phyloP scores from a whole-genome alignment of 1,284 basidiomycete genomes.

The Ustilago trichophora region DNA sequence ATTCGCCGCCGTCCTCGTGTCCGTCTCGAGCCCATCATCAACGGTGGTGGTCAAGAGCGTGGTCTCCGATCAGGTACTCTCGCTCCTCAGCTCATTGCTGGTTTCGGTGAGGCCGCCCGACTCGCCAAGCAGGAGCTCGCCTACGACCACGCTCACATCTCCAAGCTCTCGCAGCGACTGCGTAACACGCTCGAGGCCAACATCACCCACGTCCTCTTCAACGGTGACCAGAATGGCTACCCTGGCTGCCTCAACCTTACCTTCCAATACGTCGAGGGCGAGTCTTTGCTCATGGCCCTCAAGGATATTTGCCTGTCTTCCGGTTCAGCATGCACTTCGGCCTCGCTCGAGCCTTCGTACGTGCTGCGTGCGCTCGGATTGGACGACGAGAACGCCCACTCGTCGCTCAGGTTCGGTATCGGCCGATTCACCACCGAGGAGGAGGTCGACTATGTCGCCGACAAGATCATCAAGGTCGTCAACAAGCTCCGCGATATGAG shows the following conservation, averaged over 20 bases:
- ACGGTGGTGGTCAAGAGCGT: slow-evolving; percentile 96
- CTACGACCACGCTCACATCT: slow-evolving; percentile 83
- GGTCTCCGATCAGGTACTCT: slow-evolving; percentile 93
- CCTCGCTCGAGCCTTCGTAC: slow-evolving; percentile 97
- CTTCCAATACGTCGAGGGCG: slow-evolving; percentile 96
- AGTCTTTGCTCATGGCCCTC: slow-evolving; percentile 95
- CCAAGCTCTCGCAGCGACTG: slow-evolving; percentile 81
- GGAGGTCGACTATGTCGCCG: slow-evolving; percentile 92
- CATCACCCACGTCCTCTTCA: slow-evolving; percentile 90
- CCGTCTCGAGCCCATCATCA: slow-evolving; percentile 91
- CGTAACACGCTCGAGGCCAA: slow-evolving; percentile 81
- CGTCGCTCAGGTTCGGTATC: slow-evolving; percentile 95
- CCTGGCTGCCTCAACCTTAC: slow-evolving; percentile 86
- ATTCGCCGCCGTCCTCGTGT: slow-evolving; percentile 92
- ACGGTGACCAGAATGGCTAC: slow-evolving; percentile 80
- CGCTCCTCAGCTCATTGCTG: slow-evolving; percentile 87
- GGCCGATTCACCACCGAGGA: slow-evolving; percentile 98
- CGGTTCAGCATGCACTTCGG: slow-evolving; percentile 97
- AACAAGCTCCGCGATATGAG: slow-evolving; percentile 77
- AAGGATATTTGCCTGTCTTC: slow-evolving; percentile 98
- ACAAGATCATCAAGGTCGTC: slow-evolving; percentile 87
- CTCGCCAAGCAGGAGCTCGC: slow-evolving; percentile 90
- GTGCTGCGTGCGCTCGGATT: slow-evolving; percentile 91
- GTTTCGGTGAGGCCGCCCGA: slow-evolving; percentile 92
- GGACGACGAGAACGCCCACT: slow-evolving; percentile 99